Percentiles rank a stretch among this genome's conserved stretches.
phyloP scores from a whole-genome alignment of 108 stramenopile genomes.

The Stephanodiscus triporus region DNA sequence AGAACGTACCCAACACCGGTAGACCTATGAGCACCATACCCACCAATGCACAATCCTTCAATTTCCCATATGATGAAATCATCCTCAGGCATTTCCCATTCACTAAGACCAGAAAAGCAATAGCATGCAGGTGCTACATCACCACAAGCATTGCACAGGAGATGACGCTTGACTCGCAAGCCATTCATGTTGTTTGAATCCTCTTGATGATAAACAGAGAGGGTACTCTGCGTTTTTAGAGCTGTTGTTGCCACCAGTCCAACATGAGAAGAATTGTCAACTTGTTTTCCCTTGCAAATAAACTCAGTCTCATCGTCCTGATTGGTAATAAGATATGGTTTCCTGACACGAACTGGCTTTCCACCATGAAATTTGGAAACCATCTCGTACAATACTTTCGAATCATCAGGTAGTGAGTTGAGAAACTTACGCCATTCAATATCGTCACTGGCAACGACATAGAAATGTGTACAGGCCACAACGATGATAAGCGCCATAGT shows the following conservation, averaged over 20 bases:
- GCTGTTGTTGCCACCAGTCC: background rate
- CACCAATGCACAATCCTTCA: conserved; percentile 7
- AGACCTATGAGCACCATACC: background rate
- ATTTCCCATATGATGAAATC: background rate
- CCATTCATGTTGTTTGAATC: background rate
- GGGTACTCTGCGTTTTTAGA: background rate
- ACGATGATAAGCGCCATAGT: conserved; percentile 5
- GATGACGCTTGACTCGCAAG: background rate
- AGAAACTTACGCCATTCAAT: background rate
- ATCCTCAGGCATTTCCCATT: background rate
- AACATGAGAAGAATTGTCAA: background rate
- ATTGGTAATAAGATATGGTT: background rate
- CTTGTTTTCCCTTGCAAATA: background rate
- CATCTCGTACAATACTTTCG: background rate
- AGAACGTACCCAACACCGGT: background rate
- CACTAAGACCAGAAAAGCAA: background rate
- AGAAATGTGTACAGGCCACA: background rate
- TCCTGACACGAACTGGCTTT: conserved; percentile 4
- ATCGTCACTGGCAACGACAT: background rate
- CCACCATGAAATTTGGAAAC: background rate
- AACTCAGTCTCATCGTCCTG: conserved; percentile 3
- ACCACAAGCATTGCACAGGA: background rate
- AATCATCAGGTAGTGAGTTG: background rate
- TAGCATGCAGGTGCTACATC: conserved; percentile 1
- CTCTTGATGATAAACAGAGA: conserved; percentile 4